Evolutionary conservation across 768 basidiomycete genomes (phyloP).

Genomic region (Pulveroboletus sp.): DNA sequence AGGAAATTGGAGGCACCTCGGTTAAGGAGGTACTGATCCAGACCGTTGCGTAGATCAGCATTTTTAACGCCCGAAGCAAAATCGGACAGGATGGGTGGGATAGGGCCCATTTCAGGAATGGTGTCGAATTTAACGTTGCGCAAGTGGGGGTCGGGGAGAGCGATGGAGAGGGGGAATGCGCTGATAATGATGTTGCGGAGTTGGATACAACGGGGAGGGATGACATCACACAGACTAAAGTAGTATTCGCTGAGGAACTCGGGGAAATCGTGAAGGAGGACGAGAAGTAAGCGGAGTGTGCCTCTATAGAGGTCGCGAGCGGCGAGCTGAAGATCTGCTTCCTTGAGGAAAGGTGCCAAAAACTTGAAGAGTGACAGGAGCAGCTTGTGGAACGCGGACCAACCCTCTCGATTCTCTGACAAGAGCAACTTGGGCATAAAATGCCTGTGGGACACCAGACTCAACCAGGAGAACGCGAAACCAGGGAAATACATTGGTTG

Average conservation of each 20-base stretch:
- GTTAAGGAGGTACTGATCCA: conserved; percentile 84
- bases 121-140: conserved; percentile 69
- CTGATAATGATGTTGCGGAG: conserved; percentile 94
- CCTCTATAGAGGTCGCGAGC: conserved; percentile 89
- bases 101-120: conserved; percentile 86
- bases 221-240: conserved; percentile 90
- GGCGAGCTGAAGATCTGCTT: conserved; percentile 73
- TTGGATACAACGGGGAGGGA: conserved; percentile 91
- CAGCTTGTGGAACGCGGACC: conserved; percentile 94
- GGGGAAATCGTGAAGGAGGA: conserved; percentile 97
- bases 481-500: conserved; percentile 97
- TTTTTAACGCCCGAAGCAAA: conserved; percentile 79
- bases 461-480: conserved; percentile 98
- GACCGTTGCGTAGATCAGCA: conserved; percentile 69
- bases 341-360: conserved; percentile 83
- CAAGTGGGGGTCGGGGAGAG: conserved; percentile 84
- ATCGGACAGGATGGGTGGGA: conserved; percentile 89
- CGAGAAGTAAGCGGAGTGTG: conserved; percentile 83
- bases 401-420: conserved; percentile 90
- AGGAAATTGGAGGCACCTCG: conserved; percentile 70
- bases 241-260: conserved; percentile 97
- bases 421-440: conserved; percentile 96
- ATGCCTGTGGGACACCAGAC: conserved; percentile 88
- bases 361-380: conserved; percentile 94
- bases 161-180: conserved; percentile 81